These are phyloP conservation scores for Chlamydomonas eustigma DNA, from an alignment of 139 green algal genomes.

Conservation along the genomic window DNA sequence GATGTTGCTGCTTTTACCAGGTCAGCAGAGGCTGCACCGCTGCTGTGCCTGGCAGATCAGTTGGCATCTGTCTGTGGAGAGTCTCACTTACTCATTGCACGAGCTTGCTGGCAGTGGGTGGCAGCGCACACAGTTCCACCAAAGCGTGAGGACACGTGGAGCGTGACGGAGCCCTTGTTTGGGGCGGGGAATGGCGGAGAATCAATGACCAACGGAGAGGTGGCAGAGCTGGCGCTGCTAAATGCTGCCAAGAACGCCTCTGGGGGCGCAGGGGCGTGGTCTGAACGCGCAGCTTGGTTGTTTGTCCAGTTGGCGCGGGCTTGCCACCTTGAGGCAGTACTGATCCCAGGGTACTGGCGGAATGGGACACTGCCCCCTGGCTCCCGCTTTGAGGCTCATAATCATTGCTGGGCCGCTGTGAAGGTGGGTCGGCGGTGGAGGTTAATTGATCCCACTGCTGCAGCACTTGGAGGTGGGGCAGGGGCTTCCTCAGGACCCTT, in stretches of 20 bases:
- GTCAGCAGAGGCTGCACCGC: background rate
- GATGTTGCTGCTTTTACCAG: background rate
- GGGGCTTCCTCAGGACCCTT: constrained; percentile 25
- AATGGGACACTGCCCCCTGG: constrained; percentile 32
- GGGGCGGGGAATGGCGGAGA: constrained; percentile 8
- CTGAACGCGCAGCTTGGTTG: constrained; percentile 47
- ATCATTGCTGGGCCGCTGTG: constrained; percentile 59
- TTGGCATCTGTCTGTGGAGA: constrained; percentile 20
- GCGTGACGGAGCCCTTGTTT: constrained; percentile 36
- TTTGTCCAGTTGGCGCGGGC: constrained; percentile 36
- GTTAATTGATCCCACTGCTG: constrained; percentile 49
- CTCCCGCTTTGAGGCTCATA: constrained; percentile 36
- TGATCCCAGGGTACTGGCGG: constrained; percentile 54
- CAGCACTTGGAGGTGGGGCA: constrained; percentile 28
- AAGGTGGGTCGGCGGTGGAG: constrained; percentile 44
- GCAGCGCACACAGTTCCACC: constrained; percentile 28
- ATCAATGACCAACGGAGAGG: background rate
- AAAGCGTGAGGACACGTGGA: constrained; percentile 15
- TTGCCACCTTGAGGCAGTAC: constrained; percentile 48
- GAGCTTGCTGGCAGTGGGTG: constrained; percentile 52
- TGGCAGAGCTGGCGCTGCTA: constrained; percentile 6
- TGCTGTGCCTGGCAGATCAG: constrained; percentile 14
- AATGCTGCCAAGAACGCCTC: background rate
- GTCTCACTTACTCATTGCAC: constrained; percentile 42
- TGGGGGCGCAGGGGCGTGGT: constrained; percentile 37